Conservation (phyloP, 2,329 filamentous ascomycete genomes). For the Arthrobotrys entomopaga region DNA sequence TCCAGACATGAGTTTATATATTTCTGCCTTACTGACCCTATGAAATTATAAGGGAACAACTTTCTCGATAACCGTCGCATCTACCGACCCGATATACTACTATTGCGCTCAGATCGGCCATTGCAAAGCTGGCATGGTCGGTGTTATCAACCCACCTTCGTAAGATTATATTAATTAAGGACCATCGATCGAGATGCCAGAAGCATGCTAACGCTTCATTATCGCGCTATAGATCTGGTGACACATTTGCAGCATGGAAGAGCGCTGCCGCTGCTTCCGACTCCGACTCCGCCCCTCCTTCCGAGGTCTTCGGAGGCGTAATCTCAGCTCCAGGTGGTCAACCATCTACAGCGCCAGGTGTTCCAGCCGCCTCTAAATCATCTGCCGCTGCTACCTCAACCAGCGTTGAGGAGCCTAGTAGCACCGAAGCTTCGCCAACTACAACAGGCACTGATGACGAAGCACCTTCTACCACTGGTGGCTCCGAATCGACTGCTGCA, state of each 20-base stretch:
- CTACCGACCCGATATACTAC: slow-evolving; percentile 58
- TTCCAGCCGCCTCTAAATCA: not conserved
- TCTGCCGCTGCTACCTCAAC: not conserved
- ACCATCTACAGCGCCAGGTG: slow-evolving; percentile 32
- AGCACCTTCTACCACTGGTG: not conserved
- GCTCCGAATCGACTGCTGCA: too few relatives aligned
- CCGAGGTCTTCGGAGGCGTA: slow-evolving; percentile 23
- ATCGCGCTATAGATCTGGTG: slow-evolving; percentile 6
- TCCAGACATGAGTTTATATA: not conserved
- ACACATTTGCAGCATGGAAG: slow-evolving; percentile 34
- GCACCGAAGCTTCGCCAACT: not conserved
- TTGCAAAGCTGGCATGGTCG: slow-evolving; percentile 49
- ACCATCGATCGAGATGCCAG: not conserved
- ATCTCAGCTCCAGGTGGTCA: slow-evolving; percentile 26
- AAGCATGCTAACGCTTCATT: not conserved
- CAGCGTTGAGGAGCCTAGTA: not conserved
- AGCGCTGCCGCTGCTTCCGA: slow-evolving; percentile 16
- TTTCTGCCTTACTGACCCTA: not conserved
- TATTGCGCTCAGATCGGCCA: slow-evolving; percentile 30
- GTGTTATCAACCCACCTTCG: slow-evolving; percentile 43
- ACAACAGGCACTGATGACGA: not conserved
- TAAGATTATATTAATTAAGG: slow-evolving; percentile 10
- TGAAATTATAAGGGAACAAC: slow-evolving; percentile 61
- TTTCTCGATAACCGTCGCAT: slow-evolving; percentile 76
- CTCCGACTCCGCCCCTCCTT: not conserved